Evolutionary conservation across 1,284 basidiomycete species (phyloP).

Genomic region (Naganishia albida): DNA sequence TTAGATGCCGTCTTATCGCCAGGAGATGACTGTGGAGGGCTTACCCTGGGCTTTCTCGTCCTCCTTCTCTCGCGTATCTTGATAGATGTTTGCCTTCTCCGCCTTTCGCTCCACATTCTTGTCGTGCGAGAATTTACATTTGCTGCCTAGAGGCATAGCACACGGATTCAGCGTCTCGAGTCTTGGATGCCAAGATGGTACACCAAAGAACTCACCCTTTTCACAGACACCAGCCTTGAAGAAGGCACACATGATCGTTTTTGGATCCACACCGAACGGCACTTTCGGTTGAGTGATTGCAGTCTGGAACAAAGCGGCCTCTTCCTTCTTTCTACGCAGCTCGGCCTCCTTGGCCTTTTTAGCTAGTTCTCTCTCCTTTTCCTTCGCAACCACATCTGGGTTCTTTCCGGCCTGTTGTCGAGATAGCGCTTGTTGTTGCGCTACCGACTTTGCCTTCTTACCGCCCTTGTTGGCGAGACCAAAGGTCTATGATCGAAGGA

Average conservation of each 20-base stretch:
- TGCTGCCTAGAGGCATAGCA: slow-evolving; percentile 56
- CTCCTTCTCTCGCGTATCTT: slow-evolving; percentile 77
- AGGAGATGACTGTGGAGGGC: slow-evolving; percentile 39
- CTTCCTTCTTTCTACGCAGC: slow-evolving; percentile 81
- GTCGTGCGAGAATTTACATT: slow-evolving; percentile 97
- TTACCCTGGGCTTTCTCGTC: slow-evolving; percentile 65
- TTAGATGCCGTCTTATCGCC: slow-evolving; percentile 28
- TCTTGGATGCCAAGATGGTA: not conserved
- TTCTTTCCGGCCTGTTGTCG: slow-evolving; percentile 35
- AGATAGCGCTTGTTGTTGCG: slow-evolving; percentile 34
- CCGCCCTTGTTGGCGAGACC: slow-evolving; percentile 98
- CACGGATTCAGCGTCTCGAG: not conserved
- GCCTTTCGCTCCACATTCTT: slow-evolving; percentile 83
- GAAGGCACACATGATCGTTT: slow-evolving; percentile 83
- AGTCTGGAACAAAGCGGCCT: slow-evolving; percentile 72
- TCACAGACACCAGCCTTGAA: slow-evolving; percentile 87
- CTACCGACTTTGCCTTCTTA: slow-evolving; percentile 66
- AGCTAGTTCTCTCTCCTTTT: slow-evolving; percentile 75
- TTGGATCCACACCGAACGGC: slow-evolving; percentile 87
- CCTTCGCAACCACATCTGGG: slow-evolving; percentile 65
- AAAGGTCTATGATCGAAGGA: slow-evolving; percentile 68
- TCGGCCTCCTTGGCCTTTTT: slow-evolving; percentile 77
- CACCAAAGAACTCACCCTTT: slow-evolving; percentile 60
- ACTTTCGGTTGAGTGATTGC: slow-evolving; percentile 77
- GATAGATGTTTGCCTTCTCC: slow-evolving; percentile 96